Conservation (phyloP, 2,329 filamentous ascomycete species). For the Chrysosporium queenslandicum region DNA sequence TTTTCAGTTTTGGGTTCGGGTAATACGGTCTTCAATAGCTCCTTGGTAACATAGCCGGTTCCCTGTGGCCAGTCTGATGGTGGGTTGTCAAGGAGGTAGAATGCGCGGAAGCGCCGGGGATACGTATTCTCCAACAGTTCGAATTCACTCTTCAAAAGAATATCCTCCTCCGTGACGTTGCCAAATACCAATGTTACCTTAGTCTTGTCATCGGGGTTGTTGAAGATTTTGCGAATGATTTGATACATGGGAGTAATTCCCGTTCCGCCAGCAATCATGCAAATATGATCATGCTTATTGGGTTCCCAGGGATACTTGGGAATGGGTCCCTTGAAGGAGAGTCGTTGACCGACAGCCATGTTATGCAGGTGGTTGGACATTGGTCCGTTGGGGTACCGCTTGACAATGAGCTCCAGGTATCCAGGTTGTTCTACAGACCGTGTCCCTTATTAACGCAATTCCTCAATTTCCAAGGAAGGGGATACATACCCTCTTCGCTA, state of each 20-base stretch:
- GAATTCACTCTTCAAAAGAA: conserved; percentile 78
- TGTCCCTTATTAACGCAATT: not conserved
- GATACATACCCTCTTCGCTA: conserved; percentile 63
- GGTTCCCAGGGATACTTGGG: conserved; percentile 82
- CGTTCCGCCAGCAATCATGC: conserved; percentile 73
- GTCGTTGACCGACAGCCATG: conserved; percentile 67
- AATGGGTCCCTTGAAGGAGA: conserved; percentile 90
- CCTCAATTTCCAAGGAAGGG: not conserved
- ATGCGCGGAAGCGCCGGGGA: conserved; percentile 87
- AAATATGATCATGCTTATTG: conserved; percentile 82
- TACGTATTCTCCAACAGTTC: conserved; percentile 85
- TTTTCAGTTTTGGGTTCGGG: conserved; percentile 86
- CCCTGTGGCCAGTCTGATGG: conserved; percentile 66
- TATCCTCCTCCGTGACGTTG: conserved; percentile 82
- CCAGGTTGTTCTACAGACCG: conserved; percentile 55
- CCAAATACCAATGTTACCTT: conserved; percentile 94
- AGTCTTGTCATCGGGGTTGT: conserved; percentile 91
- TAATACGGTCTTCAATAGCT: conserved; percentile 86
- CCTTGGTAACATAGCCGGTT: conserved; percentile 77
- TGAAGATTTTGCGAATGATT: conserved; percentile 82
- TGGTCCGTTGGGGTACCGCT: conserved; percentile 78
- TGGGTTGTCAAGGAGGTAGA: conserved; percentile 83
- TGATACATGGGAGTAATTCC: conserved; percentile 99
- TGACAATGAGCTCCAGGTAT: conserved; percentile 79
- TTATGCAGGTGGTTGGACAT: conserved; percentile 87